Base-by-base conservation (phyloP, 768 basidiomycete species). In the Auricularia heimuer region DNA sequence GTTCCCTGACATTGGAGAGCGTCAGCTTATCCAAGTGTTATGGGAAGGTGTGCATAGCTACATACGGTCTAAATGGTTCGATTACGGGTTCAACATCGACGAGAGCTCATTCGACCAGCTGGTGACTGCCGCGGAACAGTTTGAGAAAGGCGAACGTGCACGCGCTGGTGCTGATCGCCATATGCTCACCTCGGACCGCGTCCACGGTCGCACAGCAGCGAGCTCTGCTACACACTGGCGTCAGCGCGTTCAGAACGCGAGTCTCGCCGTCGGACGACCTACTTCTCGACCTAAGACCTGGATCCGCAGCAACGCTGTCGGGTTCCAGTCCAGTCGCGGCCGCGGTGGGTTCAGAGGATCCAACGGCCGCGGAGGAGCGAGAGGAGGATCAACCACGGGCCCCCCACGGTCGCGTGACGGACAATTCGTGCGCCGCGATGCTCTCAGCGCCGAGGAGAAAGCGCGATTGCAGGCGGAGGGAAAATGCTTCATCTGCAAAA, bases 41-140 rank as follows among this genome's bases (percentile, higher is more conserved):
- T 82, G 77, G 78, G 68, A 72, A 3, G 76, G 79, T 0, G 64
- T 77, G 0, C 62, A 66, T 1, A 29, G 58, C 0, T 51, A 67
- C 18, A 69, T 78, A 1, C 76, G 76, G 39, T 65, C 63, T 0
- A 68, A 73, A 2, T 64, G 79, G 0, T 77, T 75, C 73, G 64
- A 65, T 16, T 67, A 75, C 3, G 64, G 71, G 4, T 65, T 78
- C 0, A 73, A 74, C 3, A 74, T 72, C 0, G 71, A 76, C 8
- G 37, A 61, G 0, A 71, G 73, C 0, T 56, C 63, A 0, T 76
- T 73, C 68, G 64, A 73, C 0, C 67, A 74, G 3, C 72, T 81
- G 0, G 58, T 73, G 0, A 61, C 66, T 0, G 70, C 67, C 0
- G 78, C 78, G 0, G 71, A 76, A 42, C 39, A 70, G 1, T 69